Evolutionary conservation across 805 yeast species (phyloP).

Genomic region (Saccharomycopsis schoenii): DNA sequence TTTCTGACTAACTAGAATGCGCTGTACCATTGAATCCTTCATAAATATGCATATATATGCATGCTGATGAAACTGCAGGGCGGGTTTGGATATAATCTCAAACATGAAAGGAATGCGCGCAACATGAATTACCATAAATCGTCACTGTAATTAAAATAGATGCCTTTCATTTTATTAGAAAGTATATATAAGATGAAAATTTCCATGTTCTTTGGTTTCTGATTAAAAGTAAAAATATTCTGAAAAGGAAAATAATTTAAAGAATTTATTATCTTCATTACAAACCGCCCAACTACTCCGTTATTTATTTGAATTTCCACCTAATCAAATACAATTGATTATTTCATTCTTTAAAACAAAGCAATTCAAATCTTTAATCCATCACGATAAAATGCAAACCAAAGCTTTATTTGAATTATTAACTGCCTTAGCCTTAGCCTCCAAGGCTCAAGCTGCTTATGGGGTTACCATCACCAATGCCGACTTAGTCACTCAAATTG

Average conservation of each 20-base stretch:
- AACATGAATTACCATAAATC: background rate
- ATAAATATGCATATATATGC: background rate
- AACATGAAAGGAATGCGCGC: background rate
- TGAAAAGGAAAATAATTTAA: background rate
- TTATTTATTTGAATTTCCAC: background rate
- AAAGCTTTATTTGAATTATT: slow-evolving; percentile 11
- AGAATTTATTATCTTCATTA: too few relatives aligned
- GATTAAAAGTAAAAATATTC: background rate
- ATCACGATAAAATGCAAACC: slow-evolving; percentile 10
- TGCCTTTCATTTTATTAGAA: background rate
- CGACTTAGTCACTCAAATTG: slow-evolving; percentile 13
- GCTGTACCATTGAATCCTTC: background rate
- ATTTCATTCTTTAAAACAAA: slow-evolving; percentile 1
- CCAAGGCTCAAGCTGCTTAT: slow-evolving; percentile 9
- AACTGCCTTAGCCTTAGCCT: slow-evolving; percentile 11
- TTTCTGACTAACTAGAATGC: background rate
- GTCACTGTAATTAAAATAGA: background rate
- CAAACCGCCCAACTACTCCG: background rate
- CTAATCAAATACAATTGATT: background rate
- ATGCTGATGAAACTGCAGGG: background rate
- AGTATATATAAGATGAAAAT: background rate
- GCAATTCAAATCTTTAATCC: slow-evolving; percentile 1
- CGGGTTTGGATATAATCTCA: background rate
- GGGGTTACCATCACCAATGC: slow-evolving; percentile 13
- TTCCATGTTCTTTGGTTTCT: background rate